Percentiles rank a stretch among this genome's conserved stretches.
phyloP scores from a whole-genome alignment of 1,139 yeast species.

The Lodderomyces metapsilosis region DNA sequence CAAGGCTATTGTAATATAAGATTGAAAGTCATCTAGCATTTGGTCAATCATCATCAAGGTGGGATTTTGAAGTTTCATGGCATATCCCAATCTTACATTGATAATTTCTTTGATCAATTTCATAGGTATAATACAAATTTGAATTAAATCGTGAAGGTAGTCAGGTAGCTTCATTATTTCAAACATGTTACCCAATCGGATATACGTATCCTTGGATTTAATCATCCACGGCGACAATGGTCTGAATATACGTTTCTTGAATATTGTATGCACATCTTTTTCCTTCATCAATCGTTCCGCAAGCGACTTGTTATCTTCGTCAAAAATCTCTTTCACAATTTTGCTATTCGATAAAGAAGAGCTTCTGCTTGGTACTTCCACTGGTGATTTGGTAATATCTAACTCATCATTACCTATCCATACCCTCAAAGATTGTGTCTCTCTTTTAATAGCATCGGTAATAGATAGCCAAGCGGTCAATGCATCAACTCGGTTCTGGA shows the following conservation, averaged over 20 bases:
- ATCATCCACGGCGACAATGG: slow-evolving; percentile 72
- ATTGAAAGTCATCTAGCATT: slow-evolving; percentile 81
- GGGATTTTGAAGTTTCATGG: slow-evolving; percentile 76
- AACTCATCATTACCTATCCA: slow-evolving; percentile 85
- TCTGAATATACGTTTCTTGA: slow-evolving; percentile 55
- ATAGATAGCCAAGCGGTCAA: slow-evolving; percentile 82
- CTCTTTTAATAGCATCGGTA: slow-evolving; percentile 65
- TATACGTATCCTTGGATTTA: slow-evolving; percentile 72
- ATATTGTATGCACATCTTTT: slow-evolving; percentile 73
- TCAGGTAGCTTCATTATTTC: slow-evolving; percentile 75
- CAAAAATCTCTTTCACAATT: slow-evolving; percentile 43
- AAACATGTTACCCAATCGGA: slow-evolving; percentile 61
- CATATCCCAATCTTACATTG: slow-evolving; percentile 71
- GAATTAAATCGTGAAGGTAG: slow-evolving; percentile 63
- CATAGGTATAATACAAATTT: slow-evolving; percentile 74
- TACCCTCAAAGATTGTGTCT: slow-evolving; percentile 50
- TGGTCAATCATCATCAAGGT: slow-evolving; percentile 97
- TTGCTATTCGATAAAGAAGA: slow-evolving; percentile 29
- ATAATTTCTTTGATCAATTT: slow-evolving; percentile 80
- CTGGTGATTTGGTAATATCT: slow-evolving; percentile 50
- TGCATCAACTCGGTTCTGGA: slow-evolving; percentile 68
- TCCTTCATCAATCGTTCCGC: slow-evolving; percentile 88
- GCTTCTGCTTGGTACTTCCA: slow-evolving; percentile 17
- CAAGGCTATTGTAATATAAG: slow-evolving; percentile 73
- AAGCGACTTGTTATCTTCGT: slow-evolving; percentile 62